Evolutionary conservation across 148 eudicot genomes (phyloP), one percentile per base, ranked within the genome.

Genomic region (Fagopyrum homotropicum): DNA sequence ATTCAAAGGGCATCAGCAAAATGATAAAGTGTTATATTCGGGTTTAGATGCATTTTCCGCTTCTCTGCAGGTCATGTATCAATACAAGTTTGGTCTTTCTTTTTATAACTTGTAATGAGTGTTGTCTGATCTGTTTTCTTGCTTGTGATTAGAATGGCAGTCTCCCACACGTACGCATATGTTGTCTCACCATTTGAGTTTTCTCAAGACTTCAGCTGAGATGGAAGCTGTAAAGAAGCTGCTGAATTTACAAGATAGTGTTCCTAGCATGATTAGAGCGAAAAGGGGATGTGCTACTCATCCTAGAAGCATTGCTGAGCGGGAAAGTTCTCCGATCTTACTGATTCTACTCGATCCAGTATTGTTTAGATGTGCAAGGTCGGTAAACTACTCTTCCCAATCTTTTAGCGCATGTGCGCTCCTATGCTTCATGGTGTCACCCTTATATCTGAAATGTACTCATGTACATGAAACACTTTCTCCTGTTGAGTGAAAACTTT

Each of bases 201-300:
- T 92, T 75, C 96, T 95, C 1, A 91, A 85, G 79, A 91, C 89
- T 63, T 78, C 89, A 15, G 80, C 81, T 72, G 94, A 89, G 77
- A 88, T 88, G 82, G 90, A 86, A 59, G 82, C 87, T 56, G 79
- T 87, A 73, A 92, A 91, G 69, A 89, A 90, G 81, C 59, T 94
- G 71, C 76, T 90, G 76, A 92, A 89, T 46, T 84, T 88, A 43
- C 89, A 92, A 79, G 97, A 90, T 40, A 74, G 91, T 1, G 93
- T 94, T 79, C 97, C 97, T 57, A 91, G 93, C 77, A 91, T 90
- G 83, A 85, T 90, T 76, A 86, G 98, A 75, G 98, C 98, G 4
- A 94, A 94, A 79, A 85, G 98, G 75, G 98, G 98, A 45, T 94
- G 85, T 72, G 98, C 98, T 9, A 94, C 98, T 69, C 98, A 94